Evolutionary conservation across 2,329 filamentous ascomycete species (phyloP).

Genomic region (Penicillium sp.): DNA sequence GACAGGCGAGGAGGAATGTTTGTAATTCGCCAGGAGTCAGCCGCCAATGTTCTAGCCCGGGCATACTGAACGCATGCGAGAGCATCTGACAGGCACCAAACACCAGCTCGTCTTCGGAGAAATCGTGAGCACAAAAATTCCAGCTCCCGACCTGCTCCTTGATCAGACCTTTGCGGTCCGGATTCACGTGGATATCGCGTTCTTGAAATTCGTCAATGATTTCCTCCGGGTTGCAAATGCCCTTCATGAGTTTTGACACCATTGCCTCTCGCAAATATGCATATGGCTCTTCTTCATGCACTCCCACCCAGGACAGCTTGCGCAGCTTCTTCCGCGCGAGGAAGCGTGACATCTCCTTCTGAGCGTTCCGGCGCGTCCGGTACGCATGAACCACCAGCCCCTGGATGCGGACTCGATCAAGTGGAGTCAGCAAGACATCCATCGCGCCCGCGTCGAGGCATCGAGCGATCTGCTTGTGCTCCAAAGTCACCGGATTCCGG

Average conservation of each 20-base stretch:
- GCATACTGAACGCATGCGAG: slow-evolving; percentile 79
- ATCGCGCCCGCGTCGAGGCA: slow-evolving; percentile 85
- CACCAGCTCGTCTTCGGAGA: slow-evolving; percentile 85
- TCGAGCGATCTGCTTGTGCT: slow-evolving; percentile 61
- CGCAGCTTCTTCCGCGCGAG: slow-evolving; percentile 72
- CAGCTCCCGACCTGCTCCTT: slow-evolving; percentile 72
- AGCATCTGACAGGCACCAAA: slow-evolving; percentile 86
- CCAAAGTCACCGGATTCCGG: slow-evolving; percentile 38
- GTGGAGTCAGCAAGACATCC: slow-evolving; percentile 79
- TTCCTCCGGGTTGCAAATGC: slow-evolving; percentile 75
- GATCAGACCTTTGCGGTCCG: slow-evolving; percentile 66
- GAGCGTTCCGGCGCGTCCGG: slow-evolving; percentile 74
- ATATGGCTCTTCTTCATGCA: slow-evolving; percentile 82
- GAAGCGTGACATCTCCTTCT: slow-evolving; percentile 70
- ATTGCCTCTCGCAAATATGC: slow-evolving; percentile 89
- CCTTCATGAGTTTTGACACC: slow-evolving; percentile 84
- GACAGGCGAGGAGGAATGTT: slow-evolving; percentile 82
- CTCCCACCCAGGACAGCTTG: slow-evolving; percentile 89
- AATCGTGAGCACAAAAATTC: slow-evolving; percentile 88
- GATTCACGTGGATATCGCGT: slow-evolving; percentile 66
- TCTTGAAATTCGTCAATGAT: slow-evolving; percentile 62
- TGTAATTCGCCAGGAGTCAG: slow-evolving; percentile 81
- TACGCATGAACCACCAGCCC: slow-evolving; percentile 82
- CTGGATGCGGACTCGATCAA: slow-evolving; percentile 72
- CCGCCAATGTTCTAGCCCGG: slow-evolving; percentile 77